Conservation (phyloP, 257 asterid species). For the Nicotiana paniculata region DNA sequence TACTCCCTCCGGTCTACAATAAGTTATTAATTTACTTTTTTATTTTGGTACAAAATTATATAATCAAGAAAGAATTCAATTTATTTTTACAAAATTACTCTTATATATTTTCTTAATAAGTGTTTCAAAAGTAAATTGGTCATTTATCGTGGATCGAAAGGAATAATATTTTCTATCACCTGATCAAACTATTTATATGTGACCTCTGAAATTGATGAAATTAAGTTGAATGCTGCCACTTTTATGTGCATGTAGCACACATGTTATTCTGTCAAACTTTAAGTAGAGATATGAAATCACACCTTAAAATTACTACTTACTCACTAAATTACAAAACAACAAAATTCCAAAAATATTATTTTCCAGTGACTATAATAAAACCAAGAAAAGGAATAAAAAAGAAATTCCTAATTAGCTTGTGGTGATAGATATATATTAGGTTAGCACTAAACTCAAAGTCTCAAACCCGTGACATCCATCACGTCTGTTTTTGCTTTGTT, state of each 20-base stretch:
- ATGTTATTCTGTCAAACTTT: constrained; percentile 3
- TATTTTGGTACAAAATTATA: too few relatives aligned
- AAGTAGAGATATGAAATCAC: background rate
- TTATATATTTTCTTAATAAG: too few relatives aligned
- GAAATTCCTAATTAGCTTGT: background rate
- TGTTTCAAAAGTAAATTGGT: too few relatives aligned
- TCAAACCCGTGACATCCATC: constrained; percentile 27
- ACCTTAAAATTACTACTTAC: background rate
- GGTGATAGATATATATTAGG: constrained; percentile 3
- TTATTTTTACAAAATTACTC: too few relatives aligned
- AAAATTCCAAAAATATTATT: background rate
- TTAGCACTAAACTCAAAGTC: background rate
- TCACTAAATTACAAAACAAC: background rate
- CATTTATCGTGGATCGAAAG: too few relatives aligned
- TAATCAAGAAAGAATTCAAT: too few relatives aligned
- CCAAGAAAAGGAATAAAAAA: background rate
- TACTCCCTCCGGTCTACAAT: too few relatives aligned
- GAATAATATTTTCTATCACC: background rate
- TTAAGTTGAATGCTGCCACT: background rate
- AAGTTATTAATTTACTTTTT: too few relatives aligned
- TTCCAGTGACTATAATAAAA: background rate
- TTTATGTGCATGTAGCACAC: constrained; percentile 17
- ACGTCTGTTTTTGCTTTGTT: constrained; percentile 4
- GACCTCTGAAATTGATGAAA: constrained; percentile 17
- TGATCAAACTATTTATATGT: background rate